Evolutionary conservation across 2,329 filamentous ascomycete species (phyloP), one percentile per base, ranked within the genome.

Genomic region (Ceratocystis diversiconidia): DNA sequence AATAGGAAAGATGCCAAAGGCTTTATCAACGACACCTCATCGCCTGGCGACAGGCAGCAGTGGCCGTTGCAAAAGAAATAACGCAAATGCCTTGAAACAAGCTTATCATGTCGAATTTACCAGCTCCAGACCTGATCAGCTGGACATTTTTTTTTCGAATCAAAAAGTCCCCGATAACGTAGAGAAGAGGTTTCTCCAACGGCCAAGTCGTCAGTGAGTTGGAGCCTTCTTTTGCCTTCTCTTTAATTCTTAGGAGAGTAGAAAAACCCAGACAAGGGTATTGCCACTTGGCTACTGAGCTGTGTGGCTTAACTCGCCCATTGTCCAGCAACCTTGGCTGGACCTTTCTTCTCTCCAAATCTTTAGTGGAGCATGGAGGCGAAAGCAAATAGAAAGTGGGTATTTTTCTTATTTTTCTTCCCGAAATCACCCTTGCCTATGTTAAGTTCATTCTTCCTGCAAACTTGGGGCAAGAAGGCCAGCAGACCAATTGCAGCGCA

Each of bases 1-100:
- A 59, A 59, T 32, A 32, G 55, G 55, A 59, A 59, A 59, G 55
- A 59, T 59, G 55, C 5, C 28, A 59, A 59, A 59, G 25, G 28
- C 12, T 59, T 30, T 59, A 52, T 28, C 48, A 52, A 52, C 46
- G 46, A 19, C 48, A 52, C 15, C 6, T 52, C 48, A 52, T 28
- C 19, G 15, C 19, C 19, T 12, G 19, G 4, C 3, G 8, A 41
- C 2, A 52, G 48, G 19, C 19, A 52, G 25, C 15, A 12, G 25
- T 15, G 3, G 48, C 15, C 10, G 22, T 5, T 52, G 12, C 19
- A 19, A 28, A 52, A 52, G 46, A 48, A 48, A 48, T 7, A 19
- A 19, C 5, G 19, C 17, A 48, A 4, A 19, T 2, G 8, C 17
- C 17, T 3, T n/a, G 19, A 19, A 48, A 48, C 7, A 52, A 41